Base-by-base conservation (phyloP, 768 basidiomycete species). In the Gymnopilus junonius region DNA sequence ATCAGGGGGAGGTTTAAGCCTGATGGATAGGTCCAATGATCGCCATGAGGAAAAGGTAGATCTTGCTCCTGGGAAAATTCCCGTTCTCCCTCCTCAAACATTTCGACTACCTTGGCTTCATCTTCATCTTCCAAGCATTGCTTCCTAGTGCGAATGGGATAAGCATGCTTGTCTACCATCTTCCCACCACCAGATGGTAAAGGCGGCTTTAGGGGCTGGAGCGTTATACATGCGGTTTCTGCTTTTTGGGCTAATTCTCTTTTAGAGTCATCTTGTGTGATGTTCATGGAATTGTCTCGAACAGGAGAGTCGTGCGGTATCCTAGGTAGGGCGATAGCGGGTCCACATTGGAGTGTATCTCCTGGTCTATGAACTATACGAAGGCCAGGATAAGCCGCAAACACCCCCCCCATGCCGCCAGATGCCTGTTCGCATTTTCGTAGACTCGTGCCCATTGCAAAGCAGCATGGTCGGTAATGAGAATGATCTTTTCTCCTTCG, bases 291-390 rank as follows among this genome's bases (percentile, higher is more conserved):
- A n/a, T n/a, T n/a, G 51, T 70, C 66, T 1, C 55, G 20, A 10
- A 35, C 21, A 14, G 71, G 71, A 11, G 66, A 59, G 15, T 62
- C 53, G 29, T 70, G 67, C 31, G 71, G 69, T 15, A 67, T 51
- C 23, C 66, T 51, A 1, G 62, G 62, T 25, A 70, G 40, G 20
- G 23, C 0, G 72, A 73, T 0, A 73, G 51, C 0, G 72, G 72
- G 58, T 73, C 71, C 2, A 74, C 73, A 53, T 79, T 79, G 1
- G 74, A 77, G 42, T 79, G 78, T 2, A 76, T 60, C n/a, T 0
- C 78, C 78, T 0, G 75, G 65, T 20, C 74, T 58, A 46, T 79
- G 78, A 0, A 74, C 63, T 17, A 79, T 76, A 45, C 67, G 64
- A 0, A 79, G 60, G 0, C 63, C 62, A 1, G 55, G 39, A 71